Base-by-base conservation (phyloP, 2,329 filamentous ascomycete genomes). In the Mycosphaerella arachidis region DNA sequence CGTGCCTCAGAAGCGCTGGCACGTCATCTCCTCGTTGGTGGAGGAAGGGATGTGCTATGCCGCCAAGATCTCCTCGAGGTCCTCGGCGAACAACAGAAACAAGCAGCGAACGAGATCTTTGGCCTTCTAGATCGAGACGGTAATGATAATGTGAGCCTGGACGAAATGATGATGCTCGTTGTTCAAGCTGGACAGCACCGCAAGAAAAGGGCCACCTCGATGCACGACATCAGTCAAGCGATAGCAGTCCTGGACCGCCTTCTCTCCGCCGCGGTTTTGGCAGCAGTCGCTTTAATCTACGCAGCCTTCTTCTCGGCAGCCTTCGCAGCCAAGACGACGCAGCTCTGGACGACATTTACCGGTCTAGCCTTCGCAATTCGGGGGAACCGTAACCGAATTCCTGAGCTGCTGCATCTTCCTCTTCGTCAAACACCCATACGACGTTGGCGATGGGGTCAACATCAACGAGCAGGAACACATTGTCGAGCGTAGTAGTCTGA, bases 401-500 rank as follows among this genome's bases (percentile, higher is more conserved):
- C 84, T 97, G n/a, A 92, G 92, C 71, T 96, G 92, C 43, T 97
- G 92, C 78, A 96, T 97, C 70, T 97, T 97, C 79, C 79, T 97
- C 1, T 97, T 97, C 70, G 91, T 97, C 78, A 97, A 97, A 79
- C 93, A 97, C 73, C 92, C 93, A 0, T 97, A 89, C 73, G 93
- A 97, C 72, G 58, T 69, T 16, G 72, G 72, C 43, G 73, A 74
- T 58, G 63, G 68, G 7, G 68, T 64, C 43, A 57, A 56, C 43
- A 61, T 68, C 27, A 59, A 63, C 37, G 56, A 67, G 27, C 59
- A 59, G 6, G 67, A 72, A 33, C 63, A 73, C 4, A 62, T 70
- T 45, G 71, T 73, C 6, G 67, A 71, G 54, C 67, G 67, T 56
- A 73, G 72, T 57, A 67, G 63, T n/a, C 59, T 73, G 5, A 71